These are phyloP conservation scores for Rhamnella rubrinervis DNA, from an alignment of 331 rosid genomes.

Conservation along the genomic window DNA sequence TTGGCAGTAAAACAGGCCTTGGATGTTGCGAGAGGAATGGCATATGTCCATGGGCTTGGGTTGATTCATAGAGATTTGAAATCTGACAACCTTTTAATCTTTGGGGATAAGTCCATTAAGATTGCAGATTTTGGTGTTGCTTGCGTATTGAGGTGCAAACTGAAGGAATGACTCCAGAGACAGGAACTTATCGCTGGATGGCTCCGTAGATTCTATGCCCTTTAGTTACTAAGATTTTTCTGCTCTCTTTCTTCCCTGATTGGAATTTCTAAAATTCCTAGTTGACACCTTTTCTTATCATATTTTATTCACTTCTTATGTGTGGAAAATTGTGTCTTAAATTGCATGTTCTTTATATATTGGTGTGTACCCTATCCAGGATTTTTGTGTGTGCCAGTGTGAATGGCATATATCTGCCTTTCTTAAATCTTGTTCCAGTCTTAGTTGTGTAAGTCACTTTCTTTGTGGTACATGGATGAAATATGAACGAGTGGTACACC, in stretches of 20 bases:
- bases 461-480: too few relatives aligned
- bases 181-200: conserved; percentile 53
- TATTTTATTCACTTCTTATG: too few relatives aligned
- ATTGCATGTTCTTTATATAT: too few relatives aligned
- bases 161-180: conserved; percentile 37
- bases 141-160: conserved; percentile 40
- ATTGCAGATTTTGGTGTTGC: conserved; percentile 52
- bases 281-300: too few relatives aligned
- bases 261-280: not conserved
- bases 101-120: conserved; percentile 32
- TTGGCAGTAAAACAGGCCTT: conserved; percentile 40
- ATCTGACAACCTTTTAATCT: conserved; percentile 40
- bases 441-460: too few relatives aligned
- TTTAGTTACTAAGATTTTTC: not conserved
- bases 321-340: too few relatives aligned
- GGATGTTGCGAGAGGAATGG: conserved; percentile 50
- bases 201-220: conserved; percentile 35
- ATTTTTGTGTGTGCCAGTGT: too few relatives aligned
- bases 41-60: conserved; percentile 40
- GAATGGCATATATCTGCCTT: too few relatives aligned
- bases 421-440: too few relatives aligned
- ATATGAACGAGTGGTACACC: too few relatives aligned
- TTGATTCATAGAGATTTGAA: conserved; percentile 47
- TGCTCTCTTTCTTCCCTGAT: not conserved
- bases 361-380: too few relatives aligned